phyloP scores from a whole-genome alignment of 768 basidiomycete species.

The Trametes cingulata region DNA sequence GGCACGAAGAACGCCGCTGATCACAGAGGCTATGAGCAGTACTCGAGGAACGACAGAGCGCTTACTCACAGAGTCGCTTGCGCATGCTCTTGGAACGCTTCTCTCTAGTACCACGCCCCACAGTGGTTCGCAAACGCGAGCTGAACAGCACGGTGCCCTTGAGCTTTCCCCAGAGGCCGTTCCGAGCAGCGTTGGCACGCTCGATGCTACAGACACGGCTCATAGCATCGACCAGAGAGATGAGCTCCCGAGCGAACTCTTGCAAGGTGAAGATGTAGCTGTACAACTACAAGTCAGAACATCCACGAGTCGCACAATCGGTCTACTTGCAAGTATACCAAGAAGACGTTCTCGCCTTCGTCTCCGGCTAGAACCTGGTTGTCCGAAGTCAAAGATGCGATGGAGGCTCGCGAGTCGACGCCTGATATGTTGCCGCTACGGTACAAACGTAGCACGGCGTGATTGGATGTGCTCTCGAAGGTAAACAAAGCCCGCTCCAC shows the following conservation, averaged over 20 bases:
- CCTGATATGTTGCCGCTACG: constrained; percentile 41
- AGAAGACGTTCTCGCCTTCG: constrained; percentile 82
- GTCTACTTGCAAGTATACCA: constrained; percentile 85
- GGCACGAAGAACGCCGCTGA: constrained; percentile 57
- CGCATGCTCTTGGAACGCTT: constrained; percentile 21
- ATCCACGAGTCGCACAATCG: not conserved
- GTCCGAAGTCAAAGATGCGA: constrained; percentile 33
- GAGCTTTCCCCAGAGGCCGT: constrained; percentile 44
- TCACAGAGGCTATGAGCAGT: not conserved
- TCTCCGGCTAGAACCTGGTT: constrained; percentile 42
- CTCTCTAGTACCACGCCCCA: not conserved
- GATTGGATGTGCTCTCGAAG: constrained; percentile 83
- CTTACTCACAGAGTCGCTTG: constrained; percentile 31
- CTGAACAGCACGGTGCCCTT: constrained; percentile 3
- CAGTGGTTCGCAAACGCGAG: not conserved
- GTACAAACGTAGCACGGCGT: constrained; percentile 79
- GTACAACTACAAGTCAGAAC: not conserved
- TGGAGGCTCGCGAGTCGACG: constrained; percentile 25
- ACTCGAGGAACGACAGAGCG: not conserved
- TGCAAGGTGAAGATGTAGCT: constrained; percentile 97
- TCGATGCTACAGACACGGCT: constrained; percentile 73
- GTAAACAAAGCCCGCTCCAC: constrained; percentile 69
- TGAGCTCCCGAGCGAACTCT: constrained; percentile 86
- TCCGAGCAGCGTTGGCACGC: constrained; percentile 41
- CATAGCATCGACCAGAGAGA: constrained; percentile 83